Conservation (phyloP, 2,329 filamentous ascomycete species). For the Exophiala sideris region DNA sequence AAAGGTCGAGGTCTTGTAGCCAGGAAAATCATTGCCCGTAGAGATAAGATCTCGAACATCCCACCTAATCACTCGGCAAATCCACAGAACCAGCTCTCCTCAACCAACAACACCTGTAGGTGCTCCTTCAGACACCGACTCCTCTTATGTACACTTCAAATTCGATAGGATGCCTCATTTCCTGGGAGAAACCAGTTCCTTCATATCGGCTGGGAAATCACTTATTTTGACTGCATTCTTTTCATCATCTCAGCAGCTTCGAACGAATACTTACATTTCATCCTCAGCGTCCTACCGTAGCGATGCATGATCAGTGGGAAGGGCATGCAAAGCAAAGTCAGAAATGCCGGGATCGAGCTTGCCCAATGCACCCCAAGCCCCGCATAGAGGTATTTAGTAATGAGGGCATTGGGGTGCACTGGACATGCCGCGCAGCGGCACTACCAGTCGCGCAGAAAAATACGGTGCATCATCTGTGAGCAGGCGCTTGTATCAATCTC, state of each 20-base stretch:
- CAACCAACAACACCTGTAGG: not conserved
- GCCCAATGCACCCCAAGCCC: constrained; percentile 49
- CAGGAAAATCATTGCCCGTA: no score
- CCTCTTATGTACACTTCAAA: not conserved
- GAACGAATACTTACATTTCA: constrained; percentile 36
- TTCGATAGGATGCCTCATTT: not conserved
- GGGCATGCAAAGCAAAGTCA: constrained; percentile 42
- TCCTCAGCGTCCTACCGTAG: constrained; percentile 38
- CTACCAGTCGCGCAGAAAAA: no score
- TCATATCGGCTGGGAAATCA: not conserved
- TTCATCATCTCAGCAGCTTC: not conserved
- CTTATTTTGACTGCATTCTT: not conserved
- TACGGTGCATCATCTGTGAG: no score
- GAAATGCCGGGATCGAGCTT: constrained; percentile 43
- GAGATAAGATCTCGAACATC: no score
- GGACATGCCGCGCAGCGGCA: no score
- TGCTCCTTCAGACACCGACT: not conserved
- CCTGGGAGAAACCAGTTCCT: not conserved
- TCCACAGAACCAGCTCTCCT: not conserved
- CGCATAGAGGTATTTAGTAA: no score
- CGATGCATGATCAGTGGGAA: constrained; percentile 45
- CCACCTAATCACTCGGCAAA: not conserved
- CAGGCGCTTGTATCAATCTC: no score
- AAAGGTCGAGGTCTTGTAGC: no score
- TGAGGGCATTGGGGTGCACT: no score